Conservation (phyloP, 305 asterid genomes). For the Fraxinus greggii region DNA sequence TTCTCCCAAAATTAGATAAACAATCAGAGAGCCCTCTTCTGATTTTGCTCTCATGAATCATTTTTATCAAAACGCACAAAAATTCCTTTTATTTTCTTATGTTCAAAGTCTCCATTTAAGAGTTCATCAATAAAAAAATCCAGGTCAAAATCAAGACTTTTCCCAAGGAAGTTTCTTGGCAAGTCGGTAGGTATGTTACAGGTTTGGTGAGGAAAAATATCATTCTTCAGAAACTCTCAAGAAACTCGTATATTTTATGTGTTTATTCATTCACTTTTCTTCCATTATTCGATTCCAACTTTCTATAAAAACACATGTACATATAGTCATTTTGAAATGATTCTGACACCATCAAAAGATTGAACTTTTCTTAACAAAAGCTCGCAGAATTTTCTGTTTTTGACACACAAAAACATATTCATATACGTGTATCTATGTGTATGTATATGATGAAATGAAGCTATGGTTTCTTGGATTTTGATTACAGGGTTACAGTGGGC, state of each 20-base stretch:
- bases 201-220: neutral
- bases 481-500: constrained; percentile 21
- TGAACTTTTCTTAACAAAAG: constrained; percentile 3
- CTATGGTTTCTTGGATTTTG: constrained; percentile 12
- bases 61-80: neutral
- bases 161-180: neutral
- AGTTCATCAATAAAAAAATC: neutral
- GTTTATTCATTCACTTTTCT: neutral
- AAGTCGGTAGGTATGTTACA: neutral
- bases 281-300: neutral
- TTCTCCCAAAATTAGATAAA: neutral
- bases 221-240: neutral
- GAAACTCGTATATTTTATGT: constrained; percentile 6
- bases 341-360: constrained; percentile 12
- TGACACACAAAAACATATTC: constrained; percentile 11
- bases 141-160: neutral
- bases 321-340: neutral
- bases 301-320: neutral
- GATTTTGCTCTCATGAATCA: neutral
- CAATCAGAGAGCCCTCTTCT: neutral
- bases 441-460: neutral
- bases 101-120: neutral
- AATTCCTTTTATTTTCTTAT: neutral
- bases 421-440: constrained; percentile 1
- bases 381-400: neutral